Evolutionary conservation across 805 yeast genomes (phyloP), one percentile per base, ranked within the genome.

Genomic region (Tetrapisispora namnaoensis): DNA sequence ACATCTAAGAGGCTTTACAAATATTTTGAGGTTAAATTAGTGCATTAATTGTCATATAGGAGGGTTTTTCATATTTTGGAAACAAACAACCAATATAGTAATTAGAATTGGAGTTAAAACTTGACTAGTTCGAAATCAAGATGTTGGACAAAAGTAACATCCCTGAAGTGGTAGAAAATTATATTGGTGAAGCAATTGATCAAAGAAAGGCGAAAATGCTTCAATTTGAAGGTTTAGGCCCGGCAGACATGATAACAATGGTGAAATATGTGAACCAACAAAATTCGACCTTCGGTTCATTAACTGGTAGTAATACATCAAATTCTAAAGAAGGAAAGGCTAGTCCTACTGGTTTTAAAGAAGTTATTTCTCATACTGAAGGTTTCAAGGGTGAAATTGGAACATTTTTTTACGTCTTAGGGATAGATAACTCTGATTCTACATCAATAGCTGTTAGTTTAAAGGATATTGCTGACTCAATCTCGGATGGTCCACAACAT

Each of bases 391-490:
- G 71, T 36, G 77, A 72, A 39, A 63, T 79, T n/a, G 84, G 86
- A 5, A 82, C 90, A 2, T 84, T 76, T 60, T 69, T 84, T 38
- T 83, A 84, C 63, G 80, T 75, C 57, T 78, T 86, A 0, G 93
- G 93, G 3, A 73, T 82, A 2, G 89, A 84, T 59, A 80, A 83
- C 24, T 78, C 86, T 21, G 81, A 79, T 56, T 75, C 86, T 10
- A 84, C 90, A 1, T 75, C 87, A 1, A 79, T 84, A 48, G 90
- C 90, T 16, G 89, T 88, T 1, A 79, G 79, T 49, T 66, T 83
- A 48, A 83, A 82, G 60, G 75, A 78, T 5, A 60, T 84, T 51
- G 82, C 86, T 35, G 83, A 76, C 47, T 70, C 80, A 37, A 78
- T 84, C 32, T 61, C 74, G 30, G 78, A 75, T 49, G 68, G 75